These are phyloP conservation scores for Carallia brachiata DNA, from an alignment of 345 rosid species.

Conservation along the genomic window DNA sequence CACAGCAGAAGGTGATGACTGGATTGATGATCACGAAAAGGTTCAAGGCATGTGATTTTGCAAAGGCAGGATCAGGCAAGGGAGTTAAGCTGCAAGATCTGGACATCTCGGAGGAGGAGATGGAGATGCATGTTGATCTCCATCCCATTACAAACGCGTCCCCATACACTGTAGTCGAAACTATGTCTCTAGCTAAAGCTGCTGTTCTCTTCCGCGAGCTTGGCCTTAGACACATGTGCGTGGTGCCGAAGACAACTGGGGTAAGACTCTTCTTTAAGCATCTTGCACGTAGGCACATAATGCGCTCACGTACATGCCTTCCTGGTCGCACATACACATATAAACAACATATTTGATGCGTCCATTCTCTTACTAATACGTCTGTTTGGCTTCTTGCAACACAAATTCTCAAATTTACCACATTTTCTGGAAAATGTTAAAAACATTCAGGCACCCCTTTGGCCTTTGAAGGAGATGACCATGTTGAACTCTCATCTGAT, in stretches of 20 bases:
- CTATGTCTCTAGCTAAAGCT: constrained; percentile 80
- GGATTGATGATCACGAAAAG: constrained; percentile 46
- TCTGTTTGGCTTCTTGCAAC: no score
- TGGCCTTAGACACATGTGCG: constrained; percentile 83
- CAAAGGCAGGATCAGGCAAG: constrained; percentile 77
- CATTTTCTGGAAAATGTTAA: no score
- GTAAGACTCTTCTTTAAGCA: constrained; percentile 34
- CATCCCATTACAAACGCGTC: constrained; percentile 81
- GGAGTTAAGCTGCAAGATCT: constrained; percentile 77
- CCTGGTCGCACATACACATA: no score
- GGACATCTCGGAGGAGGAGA: constrained; percentile 61
- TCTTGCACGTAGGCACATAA: not conserved
- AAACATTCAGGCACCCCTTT: no score
- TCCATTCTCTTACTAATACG: no score
- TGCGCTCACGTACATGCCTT: not conserved
- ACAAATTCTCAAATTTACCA: no score
- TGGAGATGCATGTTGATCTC: constrained; percentile 94
- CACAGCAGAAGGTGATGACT: constrained; percentile 37
- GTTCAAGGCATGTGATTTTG: constrained; percentile 75
- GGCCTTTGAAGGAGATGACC: no score
- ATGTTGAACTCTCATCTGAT: no score
- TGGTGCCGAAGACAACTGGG: constrained; percentile 84
- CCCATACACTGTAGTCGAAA: constrained; percentile 83
- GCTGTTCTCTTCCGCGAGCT: constrained; percentile 81
- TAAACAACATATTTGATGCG: no score